These are phyloP conservation scores for Botryotinia calthae DNA, from an alignment of 2,329 filamentous ascomycete genomes.

Conservation along the genomic window DNA sequence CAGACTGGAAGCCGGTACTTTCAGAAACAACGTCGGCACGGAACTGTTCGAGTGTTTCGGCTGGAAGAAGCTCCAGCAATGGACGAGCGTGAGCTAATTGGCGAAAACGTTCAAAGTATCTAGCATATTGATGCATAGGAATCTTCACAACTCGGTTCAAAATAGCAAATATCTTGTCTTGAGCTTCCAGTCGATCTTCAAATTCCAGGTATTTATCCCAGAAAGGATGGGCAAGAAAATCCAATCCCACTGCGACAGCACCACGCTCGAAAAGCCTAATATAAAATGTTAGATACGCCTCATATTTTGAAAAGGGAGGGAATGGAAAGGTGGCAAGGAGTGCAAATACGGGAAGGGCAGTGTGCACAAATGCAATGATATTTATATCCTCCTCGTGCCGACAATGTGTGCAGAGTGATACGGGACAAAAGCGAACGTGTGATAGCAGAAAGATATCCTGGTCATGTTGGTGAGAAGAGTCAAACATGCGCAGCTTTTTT, in stretches of 20 bases:
- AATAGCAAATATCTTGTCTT: constrained; percentile 82
- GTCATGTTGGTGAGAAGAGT: constrained; percentile 63
- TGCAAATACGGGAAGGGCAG: constrained; percentile 61
- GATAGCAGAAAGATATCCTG: constrained; percentile 56
- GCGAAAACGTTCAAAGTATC: constrained; percentile 91
- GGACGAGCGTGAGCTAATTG: constrained; percentile 71
- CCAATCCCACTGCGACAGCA: constrained; percentile 78
- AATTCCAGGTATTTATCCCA: constrained; percentile 99
- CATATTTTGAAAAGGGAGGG: constrained; percentile 28
- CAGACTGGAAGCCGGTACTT: constrained; percentile 49
- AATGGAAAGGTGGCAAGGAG: constrained; percentile 45
- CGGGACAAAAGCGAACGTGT: constrained; percentile 45
- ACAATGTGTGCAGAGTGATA: constrained; percentile 40
- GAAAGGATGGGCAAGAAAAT: constrained; percentile 92
- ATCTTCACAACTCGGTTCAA: constrained; percentile 80
- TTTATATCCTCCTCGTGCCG: constrained; percentile 47
- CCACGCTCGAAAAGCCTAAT: constrained; percentile 88
- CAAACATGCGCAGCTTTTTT: constrained; percentile 53
- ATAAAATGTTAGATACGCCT: constrained; percentile 29
- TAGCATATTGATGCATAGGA: constrained; percentile 91
- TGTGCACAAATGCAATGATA: constrained; percentile 50
- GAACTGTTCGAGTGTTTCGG: constrained; percentile 66
- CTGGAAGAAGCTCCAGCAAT: constrained; percentile 67
- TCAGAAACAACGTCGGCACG: constrained; percentile 71
- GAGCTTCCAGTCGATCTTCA: constrained; percentile 82